These are phyloP conservation scores for Flaveria sonorensis DNA, from an alignment of 129 eudicot genomes.

Conservation along the genomic window DNA sequence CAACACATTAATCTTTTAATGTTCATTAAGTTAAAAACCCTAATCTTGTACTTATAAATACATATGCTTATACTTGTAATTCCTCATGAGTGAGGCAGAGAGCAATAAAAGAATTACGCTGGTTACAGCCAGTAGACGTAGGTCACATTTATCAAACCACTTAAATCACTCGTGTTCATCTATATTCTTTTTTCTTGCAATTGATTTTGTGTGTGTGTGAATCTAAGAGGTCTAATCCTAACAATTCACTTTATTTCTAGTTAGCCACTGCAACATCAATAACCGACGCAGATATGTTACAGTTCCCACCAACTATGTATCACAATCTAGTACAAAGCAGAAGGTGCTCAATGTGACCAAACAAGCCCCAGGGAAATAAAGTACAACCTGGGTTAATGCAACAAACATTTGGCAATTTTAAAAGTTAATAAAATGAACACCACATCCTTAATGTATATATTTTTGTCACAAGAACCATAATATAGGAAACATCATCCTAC, in stretches of 20 bases:
- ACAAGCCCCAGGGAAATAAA: neutral
- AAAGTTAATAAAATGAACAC: neutral
- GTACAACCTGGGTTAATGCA: neutral
- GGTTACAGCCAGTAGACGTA: too few relatives aligned
- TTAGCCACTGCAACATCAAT: neutral
- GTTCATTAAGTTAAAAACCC: too few relatives aligned
- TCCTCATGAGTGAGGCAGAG: too few relatives aligned
- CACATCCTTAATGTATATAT: neutral
- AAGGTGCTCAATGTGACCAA: constrained; percentile 2
- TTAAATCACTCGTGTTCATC: too few relatives aligned
- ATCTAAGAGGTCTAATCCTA: too few relatives aligned
- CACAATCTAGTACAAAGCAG: neutral
- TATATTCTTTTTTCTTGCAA: too few relatives aligned
- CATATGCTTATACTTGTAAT: too few relatives aligned
- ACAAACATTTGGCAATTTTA: neutral
- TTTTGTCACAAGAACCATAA: neutral
- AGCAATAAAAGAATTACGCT: too few relatives aligned
- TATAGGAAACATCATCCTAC: neutral
- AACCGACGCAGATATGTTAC: neutral
- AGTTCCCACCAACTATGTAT: neutral
- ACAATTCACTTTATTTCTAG: neutral
- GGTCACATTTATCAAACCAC: neutral
- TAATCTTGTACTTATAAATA: too few relatives aligned
- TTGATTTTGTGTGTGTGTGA: too few relatives aligned
- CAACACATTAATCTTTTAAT: too few relatives aligned